phyloP scores from a whole-genome alignment of 148 eudicot genomes.

The Selenicereus undatus region DNA sequence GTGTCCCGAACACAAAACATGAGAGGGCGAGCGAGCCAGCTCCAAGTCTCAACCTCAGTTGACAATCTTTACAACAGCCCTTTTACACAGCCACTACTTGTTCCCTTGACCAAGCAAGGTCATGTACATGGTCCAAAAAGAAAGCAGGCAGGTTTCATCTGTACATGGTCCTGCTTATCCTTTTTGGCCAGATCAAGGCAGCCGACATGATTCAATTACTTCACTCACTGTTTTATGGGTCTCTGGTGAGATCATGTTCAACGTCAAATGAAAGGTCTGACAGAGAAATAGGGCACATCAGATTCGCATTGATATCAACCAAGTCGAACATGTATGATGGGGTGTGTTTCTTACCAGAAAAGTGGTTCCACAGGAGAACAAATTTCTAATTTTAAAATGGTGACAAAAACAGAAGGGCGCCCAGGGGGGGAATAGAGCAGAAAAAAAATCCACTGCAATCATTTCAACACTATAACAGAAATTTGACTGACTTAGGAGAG shows the following conservation, averaged over 20 bases:
- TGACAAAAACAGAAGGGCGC: too few relatives aligned
- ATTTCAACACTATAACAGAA: too few relatives aligned
- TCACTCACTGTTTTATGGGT: slow-evolving; percentile 76
- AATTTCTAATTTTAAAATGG: too few relatives aligned
- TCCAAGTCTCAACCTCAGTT: slow-evolving; percentile 27
- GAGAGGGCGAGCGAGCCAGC: background rate
- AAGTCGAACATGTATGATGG: too few relatives aligned
- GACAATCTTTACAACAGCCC: background rate
- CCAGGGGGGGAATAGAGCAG: too few relatives aligned
- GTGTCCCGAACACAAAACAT: slow-evolving; percentile 3
- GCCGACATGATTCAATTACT: slow-evolving; percentile 78
- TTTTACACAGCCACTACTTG: background rate
- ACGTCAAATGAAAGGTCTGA: slow-evolving; percentile 85
- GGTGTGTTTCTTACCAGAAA: too few relatives aligned
- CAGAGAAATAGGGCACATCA: slow-evolving; percentile 2
- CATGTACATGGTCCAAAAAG: too few relatives aligned
- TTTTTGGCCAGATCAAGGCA: slow-evolving; percentile 34
- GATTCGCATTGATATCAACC: background rate
- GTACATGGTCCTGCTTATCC: background rate
- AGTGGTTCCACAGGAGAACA: too few relatives aligned
- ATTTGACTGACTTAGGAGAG: too few relatives aligned
- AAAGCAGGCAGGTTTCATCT: background rate
- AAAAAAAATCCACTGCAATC: too few relatives aligned
- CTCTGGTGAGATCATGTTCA: slow-evolving; percentile 94
- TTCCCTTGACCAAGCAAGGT: background rate